Percentiles rank a stretch among this genome's conserved stretches.
These are phyloP conservation scores for Venturia effusa DNA, from an alignment of 2,329 filamentous ascomycete genomes.

Conservation along the genomic window DNA sequence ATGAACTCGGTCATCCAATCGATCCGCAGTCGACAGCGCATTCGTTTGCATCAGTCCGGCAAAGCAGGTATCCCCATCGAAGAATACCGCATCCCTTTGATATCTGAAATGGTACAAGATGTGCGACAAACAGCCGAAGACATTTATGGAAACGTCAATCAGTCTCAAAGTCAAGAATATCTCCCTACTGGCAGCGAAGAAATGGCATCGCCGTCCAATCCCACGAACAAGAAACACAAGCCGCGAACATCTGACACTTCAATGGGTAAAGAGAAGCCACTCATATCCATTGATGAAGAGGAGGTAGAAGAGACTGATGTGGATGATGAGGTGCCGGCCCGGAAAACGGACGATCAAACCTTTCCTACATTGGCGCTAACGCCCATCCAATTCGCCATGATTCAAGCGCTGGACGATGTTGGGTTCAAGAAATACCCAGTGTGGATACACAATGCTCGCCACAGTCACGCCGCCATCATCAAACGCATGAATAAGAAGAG, in stretches of 20 bases:
- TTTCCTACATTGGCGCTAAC: conserved; percentile 69
- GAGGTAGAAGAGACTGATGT: not conserved
- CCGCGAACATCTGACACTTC: conserved; percentile 8
- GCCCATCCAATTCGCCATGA: conserved; percentile 73
- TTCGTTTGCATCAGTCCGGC: conserved; percentile 63
- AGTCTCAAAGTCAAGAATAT: conserved; percentile 59
- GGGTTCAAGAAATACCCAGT: conserved; percentile 51
- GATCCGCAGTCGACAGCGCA: conserved; percentile 61
- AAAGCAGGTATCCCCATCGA: conserved; percentile 55
- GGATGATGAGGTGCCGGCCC: not conserved
- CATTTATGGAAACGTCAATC: conserved; percentile 63
- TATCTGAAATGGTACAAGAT: conserved; percentile 50
- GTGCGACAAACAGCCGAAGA: conserved; percentile 68
- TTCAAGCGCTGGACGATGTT: conserved; percentile 58
- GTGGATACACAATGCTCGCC: conserved; percentile 65
- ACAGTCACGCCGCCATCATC: conserved; percentile 86
- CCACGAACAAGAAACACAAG: conserved; percentile 16
- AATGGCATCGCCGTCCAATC: conserved; percentile 18
- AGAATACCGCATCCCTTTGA: conserved; percentile 62
- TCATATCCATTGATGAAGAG: not conserved
- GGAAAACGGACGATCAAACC: conserved; percentile 21
- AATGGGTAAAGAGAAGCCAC: not conserved
- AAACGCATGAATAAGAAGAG: conserved; percentile 56
- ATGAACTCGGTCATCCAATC: conserved; percentile 69
- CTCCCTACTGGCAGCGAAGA: conserved; percentile 48